phyloP scores from a whole-genome alignment of 2,329 filamentous ascomycete genomes.

The Cladosporium oxysporum region DNA sequence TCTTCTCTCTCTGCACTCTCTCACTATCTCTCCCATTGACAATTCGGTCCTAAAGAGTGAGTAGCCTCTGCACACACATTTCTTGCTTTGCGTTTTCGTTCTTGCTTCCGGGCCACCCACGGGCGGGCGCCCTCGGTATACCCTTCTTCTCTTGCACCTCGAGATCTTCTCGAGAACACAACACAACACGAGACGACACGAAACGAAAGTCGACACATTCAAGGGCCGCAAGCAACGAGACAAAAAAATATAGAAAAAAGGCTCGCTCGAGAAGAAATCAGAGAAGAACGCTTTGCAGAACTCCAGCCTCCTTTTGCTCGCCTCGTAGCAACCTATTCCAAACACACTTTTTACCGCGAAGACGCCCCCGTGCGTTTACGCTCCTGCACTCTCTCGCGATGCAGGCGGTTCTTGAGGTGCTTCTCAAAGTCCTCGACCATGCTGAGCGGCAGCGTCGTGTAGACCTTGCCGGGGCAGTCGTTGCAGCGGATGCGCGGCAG shows the following conservation, averaged over 20 bases:
- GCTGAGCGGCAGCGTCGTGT: constrained; percentile 82
- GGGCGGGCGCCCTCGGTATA: no score
- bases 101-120: no score
- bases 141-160: background rate
- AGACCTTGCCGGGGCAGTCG: constrained; percentile 91
- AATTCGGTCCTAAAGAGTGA: no score
- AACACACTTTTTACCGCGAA: background rate
- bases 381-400: constrained; percentile 44
- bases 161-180: background rate
- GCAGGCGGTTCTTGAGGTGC: constrained; percentile 81
- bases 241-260: no score
- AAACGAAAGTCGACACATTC: background rate
- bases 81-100: no score
- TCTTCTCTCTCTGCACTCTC: background rate
- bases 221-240: background rate
- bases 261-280: background rate
- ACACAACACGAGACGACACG: no score
- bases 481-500: constrained; percentile 86
- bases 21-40: no score
- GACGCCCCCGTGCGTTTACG: constrained; percentile 17
- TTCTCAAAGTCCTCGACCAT: constrained; percentile 91
- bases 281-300: background rate
- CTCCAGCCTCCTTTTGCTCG: background rate
- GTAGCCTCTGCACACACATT: no score
- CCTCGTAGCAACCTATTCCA: background rate